A percentile compares a stretch with the other conserved stretches of the same genome.
phyloP scores from a whole-genome alignment of 768 basidiomycete genomes.

The Rickenella mellea region DNA sequence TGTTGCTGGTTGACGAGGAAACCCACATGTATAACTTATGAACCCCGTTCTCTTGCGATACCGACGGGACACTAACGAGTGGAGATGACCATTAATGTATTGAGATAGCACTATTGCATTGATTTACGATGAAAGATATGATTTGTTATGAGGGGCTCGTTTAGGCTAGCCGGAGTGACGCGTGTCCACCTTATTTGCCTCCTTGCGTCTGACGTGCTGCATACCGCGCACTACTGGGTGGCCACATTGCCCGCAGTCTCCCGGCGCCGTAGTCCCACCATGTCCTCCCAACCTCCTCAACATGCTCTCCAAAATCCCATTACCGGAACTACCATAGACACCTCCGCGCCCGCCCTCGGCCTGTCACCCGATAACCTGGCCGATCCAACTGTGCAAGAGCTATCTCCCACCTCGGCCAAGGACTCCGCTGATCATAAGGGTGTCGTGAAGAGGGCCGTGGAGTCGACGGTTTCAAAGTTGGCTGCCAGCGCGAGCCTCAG shows the following conservation, averaged over 20 bases:
- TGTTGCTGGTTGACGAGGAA: no score
- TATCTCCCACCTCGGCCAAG: slow-evolving; percentile 1
- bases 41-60: no score
- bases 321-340: slow-evolving; percentile 15
- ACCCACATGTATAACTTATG: no score
- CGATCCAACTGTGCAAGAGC: slow-evolving; percentile 18
- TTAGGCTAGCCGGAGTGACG: no score
- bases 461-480: slow-evolving; percentile 55
- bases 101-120: no score
- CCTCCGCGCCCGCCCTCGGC: slow-evolving; percentile 8
- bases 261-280: not conserved
- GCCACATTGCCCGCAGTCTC: not conserved
- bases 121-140: no score
- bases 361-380: slow-evolving; percentile 15
- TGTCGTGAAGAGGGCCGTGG: slow-evolving; percentile 28
- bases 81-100: no score
- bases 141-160: no score
- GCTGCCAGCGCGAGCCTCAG: slow-evolving; percentile 36
- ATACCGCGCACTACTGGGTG: not conserved
- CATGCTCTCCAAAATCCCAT: slow-evolving; percentile 14
- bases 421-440: slow-evolving; percentile 5
- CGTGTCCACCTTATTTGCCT: no score
- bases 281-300: slow-evolving; percentile 6
- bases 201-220: not conserved
- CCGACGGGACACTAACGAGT: no score